Conservation (phyloP, 208 protist genomes). For the Crithidia acanthocephali region DNA sequence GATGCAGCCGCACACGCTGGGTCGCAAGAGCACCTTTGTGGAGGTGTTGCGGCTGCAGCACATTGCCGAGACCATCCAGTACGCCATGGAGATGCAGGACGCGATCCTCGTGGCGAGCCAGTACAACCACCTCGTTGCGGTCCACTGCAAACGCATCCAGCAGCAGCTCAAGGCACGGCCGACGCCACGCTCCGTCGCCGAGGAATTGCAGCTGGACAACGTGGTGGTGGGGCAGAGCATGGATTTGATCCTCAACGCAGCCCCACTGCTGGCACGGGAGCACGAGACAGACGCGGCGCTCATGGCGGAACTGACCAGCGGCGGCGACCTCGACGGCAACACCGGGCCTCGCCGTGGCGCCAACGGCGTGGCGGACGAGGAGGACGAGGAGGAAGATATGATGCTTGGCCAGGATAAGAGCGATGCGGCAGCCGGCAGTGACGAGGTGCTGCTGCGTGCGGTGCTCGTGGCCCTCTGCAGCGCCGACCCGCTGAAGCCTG, state of each 20-base stretch:
- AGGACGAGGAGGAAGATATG: slow-evolving; percentile 10
- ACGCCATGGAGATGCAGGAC: slow-evolving; percentile 45
- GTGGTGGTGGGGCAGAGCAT: slow-evolving; percentile 24
- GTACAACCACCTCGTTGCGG: slow-evolving; percentile 30
- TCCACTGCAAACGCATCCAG: slow-evolving; percentile 9
- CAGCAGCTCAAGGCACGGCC: slow-evolving; percentile 15
- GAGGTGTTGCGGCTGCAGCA: slow-evolving; percentile 48
- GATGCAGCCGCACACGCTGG: slow-evolving; percentile 20
- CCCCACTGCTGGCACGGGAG: slow-evolving; percentile 3
- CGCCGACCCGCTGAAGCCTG: slow-evolving; percentile 39
- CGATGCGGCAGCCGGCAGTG: neutral
- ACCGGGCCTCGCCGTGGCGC: neutral
- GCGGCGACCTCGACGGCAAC: neutral
- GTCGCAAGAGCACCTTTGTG: slow-evolving; percentile 41
- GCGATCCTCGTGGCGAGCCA: slow-evolving; percentile 37
- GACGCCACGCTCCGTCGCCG: neutral
- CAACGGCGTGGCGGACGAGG: neutral
- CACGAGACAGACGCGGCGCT: neutral
- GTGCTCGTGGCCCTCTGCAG: slow-evolving; percentile 40
- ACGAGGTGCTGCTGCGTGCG: slow-evolving; percentile 36
- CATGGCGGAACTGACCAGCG: slow-evolving; percentile 7
- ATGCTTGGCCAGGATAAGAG: neutral
- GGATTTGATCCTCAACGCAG: neutral
- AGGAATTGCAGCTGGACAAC: slow-evolving; percentile 23
- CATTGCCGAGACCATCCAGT: slow-evolving; percentile 49